Percentiles rank a stretch among this genome's conserved stretches.
phyloP scores from a whole-genome alignment of 768 basidiomycete genomes.

The Trametes villosa region DNA sequence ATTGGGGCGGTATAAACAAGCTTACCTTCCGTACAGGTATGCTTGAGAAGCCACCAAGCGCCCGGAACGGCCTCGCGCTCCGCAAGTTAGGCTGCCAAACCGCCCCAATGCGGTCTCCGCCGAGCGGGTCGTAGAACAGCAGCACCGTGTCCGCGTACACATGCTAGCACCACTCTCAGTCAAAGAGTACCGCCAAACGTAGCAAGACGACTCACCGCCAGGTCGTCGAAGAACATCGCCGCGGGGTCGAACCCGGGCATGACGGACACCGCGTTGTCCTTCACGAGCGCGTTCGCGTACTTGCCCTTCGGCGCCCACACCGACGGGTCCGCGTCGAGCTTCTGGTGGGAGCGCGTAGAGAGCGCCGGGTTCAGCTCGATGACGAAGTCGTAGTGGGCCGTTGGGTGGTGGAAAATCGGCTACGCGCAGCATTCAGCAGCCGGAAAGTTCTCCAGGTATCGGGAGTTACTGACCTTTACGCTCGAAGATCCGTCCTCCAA shows the following conservation, averaged over 20 bases:
- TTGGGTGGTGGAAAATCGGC: conserved; percentile 78
- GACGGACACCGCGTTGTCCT: conserved; percentile 29
- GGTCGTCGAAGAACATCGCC: conserved; percentile 62
- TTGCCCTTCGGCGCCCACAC: conserved; percentile 48
- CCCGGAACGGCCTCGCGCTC: conserved; percentile 70
- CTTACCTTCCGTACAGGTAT: conserved; percentile 49
- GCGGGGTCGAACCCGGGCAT: conserved; percentile 86
- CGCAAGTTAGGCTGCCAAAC: conserved; percentile 85
- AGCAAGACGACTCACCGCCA: conserved; percentile 56
- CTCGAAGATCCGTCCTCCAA: conserved; percentile 54
- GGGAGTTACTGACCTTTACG: conserved; percentile 54
- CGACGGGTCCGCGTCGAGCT: conserved; percentile 54
- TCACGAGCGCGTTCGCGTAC: conserved; percentile 50
- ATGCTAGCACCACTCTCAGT: conserved; percentile 45
- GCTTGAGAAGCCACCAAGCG: conserved; percentile 81
- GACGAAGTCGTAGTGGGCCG: conserved; percentile 83
- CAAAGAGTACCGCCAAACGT: too few relatives aligned
- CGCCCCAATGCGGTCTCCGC: conserved; percentile 77
- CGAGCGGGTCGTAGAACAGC: conserved; percentile 83
- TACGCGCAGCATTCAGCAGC: background rate
- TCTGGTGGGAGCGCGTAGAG: conserved; percentile 78
- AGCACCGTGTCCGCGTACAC: conserved; percentile 77
- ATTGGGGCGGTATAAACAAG: background rate
- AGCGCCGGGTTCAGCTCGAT: conserved; percentile 69
- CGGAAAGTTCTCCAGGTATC: background rate